Percentiles rank a stretch among this genome's conserved stretches.
phyloP scores from a whole-genome alignment of 257 asterid species.

The Solanum chiquidenum region DNA sequence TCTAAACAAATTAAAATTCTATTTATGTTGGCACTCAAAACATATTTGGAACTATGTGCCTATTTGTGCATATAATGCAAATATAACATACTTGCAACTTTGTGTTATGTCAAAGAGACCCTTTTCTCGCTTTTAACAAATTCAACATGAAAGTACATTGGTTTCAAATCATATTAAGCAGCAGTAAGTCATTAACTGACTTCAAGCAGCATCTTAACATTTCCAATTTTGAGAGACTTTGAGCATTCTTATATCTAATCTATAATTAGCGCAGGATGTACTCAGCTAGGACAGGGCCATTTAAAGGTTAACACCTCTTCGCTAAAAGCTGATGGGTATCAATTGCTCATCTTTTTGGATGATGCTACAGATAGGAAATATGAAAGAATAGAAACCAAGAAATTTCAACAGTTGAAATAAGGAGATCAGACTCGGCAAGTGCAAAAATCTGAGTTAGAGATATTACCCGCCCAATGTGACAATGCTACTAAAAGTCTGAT shows the following conservation, averaged over 20 bases:
- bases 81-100: not conserved
- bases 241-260: not conserved
- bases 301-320: not conserved
- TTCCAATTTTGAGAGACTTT: not conserved
- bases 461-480: constrained; percentile 57
- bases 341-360: not conserved
- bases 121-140: not conserved
- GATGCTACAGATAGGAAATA: not conserved
- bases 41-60: not conserved
- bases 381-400: not conserved
- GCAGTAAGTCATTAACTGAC: not conserved
- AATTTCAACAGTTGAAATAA: not conserved
- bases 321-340: not conserved
- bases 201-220: not conserved
- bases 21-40: not conserved
- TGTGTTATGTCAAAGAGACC: not conserved
- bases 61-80: not conserved
- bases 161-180: not conserved
- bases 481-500: constrained; percentile 57
- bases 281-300: constrained; percentile 47
- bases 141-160: not conserved
- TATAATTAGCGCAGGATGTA: not conserved
- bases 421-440: not conserved
- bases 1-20: not conserved
- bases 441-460: not conserved